Evolutionary conservation across 1,284 basidiomycete genomes (phyloP).

Genomic region (Schizophyllum amplum): DNA sequence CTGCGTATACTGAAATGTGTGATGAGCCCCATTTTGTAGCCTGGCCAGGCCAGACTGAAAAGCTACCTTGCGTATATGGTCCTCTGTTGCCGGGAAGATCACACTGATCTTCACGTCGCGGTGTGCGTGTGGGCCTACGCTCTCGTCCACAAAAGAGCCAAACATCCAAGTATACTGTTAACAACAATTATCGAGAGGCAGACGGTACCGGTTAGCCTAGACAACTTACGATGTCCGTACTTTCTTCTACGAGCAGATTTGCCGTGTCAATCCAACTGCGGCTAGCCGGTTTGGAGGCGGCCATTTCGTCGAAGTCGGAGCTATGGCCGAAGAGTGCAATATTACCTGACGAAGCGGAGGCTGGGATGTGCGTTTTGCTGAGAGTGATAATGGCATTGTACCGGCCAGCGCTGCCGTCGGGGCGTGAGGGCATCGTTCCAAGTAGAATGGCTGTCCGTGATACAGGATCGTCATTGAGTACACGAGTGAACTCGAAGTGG

Average conservation of each 20-base stretch:
- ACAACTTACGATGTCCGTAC: conserved; percentile 36
- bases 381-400: not conserved
- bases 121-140: conserved; percentile 17
- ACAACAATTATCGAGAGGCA: conserved; percentile 12
- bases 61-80: conserved; percentile 70
- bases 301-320: too few species aligned
- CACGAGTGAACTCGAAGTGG: not conserved
- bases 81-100: conserved; percentile 76
- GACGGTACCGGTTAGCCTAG: conserved; percentile 27
- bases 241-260: conserved; percentile 20
- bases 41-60: not conserved
- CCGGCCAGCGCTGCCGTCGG: not conserved
- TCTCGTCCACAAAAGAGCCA: conserved; percentile 31
- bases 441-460: not conserved
- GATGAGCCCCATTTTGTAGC: too few species aligned
- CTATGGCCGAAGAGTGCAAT: not conserved
- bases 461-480: not conserved
- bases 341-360: not conserved
- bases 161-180: conserved; percentile 37
- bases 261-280: not conserved
- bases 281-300: too few species aligned
- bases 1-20: conserved; percentile 79
- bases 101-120: conserved; percentile 55
- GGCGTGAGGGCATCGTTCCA: not conserved
- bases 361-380: not conserved